Base-by-base conservation (phyloP, 805 yeast species). In the Zygosaccharomyces kombuchaensis region DNA sequence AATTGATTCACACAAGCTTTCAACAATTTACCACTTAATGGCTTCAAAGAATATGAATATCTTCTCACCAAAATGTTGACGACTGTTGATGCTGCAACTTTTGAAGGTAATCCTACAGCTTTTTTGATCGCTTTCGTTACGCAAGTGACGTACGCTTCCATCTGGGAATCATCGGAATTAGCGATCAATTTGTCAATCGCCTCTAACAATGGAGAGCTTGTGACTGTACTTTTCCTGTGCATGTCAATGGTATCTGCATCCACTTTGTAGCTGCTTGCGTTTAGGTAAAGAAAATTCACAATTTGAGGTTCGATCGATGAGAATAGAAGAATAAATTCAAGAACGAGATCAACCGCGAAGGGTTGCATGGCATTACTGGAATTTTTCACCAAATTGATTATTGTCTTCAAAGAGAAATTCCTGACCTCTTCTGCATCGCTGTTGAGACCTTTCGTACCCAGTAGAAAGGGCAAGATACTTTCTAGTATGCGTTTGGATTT, bases 281-380 rank as follows among this genome's bases (percentile, higher is more conserved):
- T 90, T 49, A 91, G 70, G 0, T 93, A 80, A 47, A 91, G 66
- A 57, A 89, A 91, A 59, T 93, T 91, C 51, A 87, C 76, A 2
- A 85, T 80, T 59, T 90, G 96, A 0, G 98, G 98, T 58, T 93
- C 99, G 34, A 91, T 72, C 0, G 93, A 82, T 0, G 96, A 87
- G 80, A 91, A 80, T 48, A 88, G 68, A 6, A 75, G 66, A 4
- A 85, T 71, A 57, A 93, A 74, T 41, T 87, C 87, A 34, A 79
- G 82, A 4, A 88, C 69, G 40, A 93, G 72, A 4, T 70, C 70
- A 0, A 93, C 83, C 30, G 85, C 78, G 63, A 80, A 87, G 2
- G 87, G 82, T 52, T 73, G 78, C 22, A 84, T 71, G 0, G 83
- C 71, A 3, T 65, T 54, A 0, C 89, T 84, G 1, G 84, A 77